Evolutionary conservation across 345 rosid genomes (phyloP).

Genomic region (Theobroma cacao): DNA sequence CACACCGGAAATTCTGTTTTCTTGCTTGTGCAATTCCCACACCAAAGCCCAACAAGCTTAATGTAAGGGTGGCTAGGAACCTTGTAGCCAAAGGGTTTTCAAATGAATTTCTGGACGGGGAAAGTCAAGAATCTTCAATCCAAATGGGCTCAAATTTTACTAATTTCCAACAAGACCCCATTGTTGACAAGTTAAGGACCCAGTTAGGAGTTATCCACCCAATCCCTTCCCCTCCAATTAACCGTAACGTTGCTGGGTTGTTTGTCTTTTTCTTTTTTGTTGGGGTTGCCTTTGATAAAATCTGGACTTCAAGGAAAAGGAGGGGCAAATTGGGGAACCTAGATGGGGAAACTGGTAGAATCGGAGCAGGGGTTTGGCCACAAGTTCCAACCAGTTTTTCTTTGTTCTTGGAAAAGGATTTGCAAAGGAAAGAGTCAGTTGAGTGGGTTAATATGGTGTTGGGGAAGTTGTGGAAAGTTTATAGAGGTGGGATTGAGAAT

Average conservation of each 20-base stretch:
- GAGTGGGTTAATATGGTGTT: slow-evolving; percentile 99
- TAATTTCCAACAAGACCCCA: slow-evolving; percentile 70
- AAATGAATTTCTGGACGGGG: slow-evolving; percentile 44
- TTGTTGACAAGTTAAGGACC: slow-evolving; percentile 84
- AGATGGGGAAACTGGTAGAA: slow-evolving; percentile 24
- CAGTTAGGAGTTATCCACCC: slow-evolving; percentile 89
- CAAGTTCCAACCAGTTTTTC: slow-evolving; percentile 88
- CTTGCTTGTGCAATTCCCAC: slow-evolving; percentile 38
- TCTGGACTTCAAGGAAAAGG: slow-evolving; percentile 75
- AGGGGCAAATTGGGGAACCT: slow-evolving; percentile 17
- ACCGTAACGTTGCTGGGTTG: slow-evolving; percentile 56
- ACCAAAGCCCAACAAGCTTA: slow-evolving; percentile 22
- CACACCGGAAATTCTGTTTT: slow-evolving; percentile 26
- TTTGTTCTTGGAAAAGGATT: slow-evolving; percentile 82
- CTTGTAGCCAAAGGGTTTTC: slow-evolving; percentile 43
- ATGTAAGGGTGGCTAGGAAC: slow-evolving; percentile 32
- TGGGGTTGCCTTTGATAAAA: slow-evolving; percentile 84
- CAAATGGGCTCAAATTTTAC: slow-evolving; percentile 54
- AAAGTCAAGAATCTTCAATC: slow-evolving; percentile 35
- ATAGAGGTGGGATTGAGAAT: slow-evolving; percentile 87
- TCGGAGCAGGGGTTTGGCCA: slow-evolving; percentile 59
- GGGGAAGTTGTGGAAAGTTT: slow-evolving; percentile 96
- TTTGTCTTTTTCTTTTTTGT: slow-evolving; percentile 89
- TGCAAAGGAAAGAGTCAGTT: slow-evolving; percentile 96
- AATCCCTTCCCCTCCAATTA: slow-evolving; percentile 84